Evolutionary conservation across 1,139 yeast species (phyloP).

Genomic region (Blastobotrys petasosporus): DNA sequence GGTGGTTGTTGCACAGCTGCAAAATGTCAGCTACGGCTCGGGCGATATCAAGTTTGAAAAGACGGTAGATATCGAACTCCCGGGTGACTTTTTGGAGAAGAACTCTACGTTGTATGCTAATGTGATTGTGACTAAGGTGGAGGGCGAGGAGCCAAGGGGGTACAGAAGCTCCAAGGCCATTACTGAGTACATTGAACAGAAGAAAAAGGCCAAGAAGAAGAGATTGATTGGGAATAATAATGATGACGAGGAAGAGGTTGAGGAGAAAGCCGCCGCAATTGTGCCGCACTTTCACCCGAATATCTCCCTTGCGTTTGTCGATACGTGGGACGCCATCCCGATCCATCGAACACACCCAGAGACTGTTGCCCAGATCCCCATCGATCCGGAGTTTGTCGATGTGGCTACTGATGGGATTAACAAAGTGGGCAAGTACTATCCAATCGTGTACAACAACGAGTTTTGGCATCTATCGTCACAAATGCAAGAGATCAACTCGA

Average conservation of each 20-base stretch:
- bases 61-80: slow-evolving; percentile 1
- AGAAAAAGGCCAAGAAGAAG: slow-evolving; percentile 26
- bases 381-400: slow-evolving; percentile 8
- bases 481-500: slow-evolving; percentile 32
- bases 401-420: slow-evolving; percentile 8
- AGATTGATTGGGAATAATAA: slow-evolving; percentile 29
- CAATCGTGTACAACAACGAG: slow-evolving; percentile 32
- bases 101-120: slow-evolving; percentile 15
- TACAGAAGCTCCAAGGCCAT: slow-evolving; percentile 4
- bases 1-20: too few species aligned
- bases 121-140: slow-evolving; percentile 5
- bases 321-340: slow-evolving; percentile 9
- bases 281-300: slow-evolving; percentile 38
- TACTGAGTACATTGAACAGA: slow-evolving; percentile 11
- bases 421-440: slow-evolving; percentile 26
- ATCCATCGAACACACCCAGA: slow-evolving; percentile 25
- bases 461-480: slow-evolving; percentile 39
- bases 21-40: too few species aligned
- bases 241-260: slow-evolving; percentile 18
- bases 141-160: slow-evolving; percentile 2
- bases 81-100: neutral
- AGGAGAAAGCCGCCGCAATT: slow-evolving; percentile 16
- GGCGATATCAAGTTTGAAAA: neutral
- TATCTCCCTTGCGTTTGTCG: slow-evolving; percentile 28
- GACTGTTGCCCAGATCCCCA: slow-evolving; percentile 17